Evolutionary conservation across 495 filamentous ascomycete species (phyloP), one percentile per base, ranked within the genome.

Genomic region (Saxophila tyrrhenica): DNA sequence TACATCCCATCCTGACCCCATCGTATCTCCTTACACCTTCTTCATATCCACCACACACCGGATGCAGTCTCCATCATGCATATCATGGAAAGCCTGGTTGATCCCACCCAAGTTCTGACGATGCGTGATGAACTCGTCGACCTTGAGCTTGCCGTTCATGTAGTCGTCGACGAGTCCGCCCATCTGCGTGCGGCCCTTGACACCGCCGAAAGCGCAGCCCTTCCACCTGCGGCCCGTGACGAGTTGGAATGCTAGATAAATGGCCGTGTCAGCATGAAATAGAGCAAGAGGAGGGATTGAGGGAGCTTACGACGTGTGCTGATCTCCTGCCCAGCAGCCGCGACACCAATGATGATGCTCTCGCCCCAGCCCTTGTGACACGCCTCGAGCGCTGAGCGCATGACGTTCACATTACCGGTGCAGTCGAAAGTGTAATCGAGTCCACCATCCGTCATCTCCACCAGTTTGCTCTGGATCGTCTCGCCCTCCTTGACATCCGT

Each of bases 281-380:
- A 45, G 13, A 45, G 61, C 55, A 53, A 64, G 53, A 23, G 20
- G 35, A 51, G 23, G 25, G 38, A 46, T 25, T 49, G 39, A 42
- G 25, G 51, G 19, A 54, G 85, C 90, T 76, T 77, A 97, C 91
- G 92, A 67, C 92, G 78, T 41, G 92, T 98, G 51, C 81, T 77
- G 53, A 98, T 98, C 77, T 98, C 92, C 74, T 97, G 91, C 19
- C 92, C 92, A 48, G 94, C 94, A 56, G 92, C 94, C 46, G 92
- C 92, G 53, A 98, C 92, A 64, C 92, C 92, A 65, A 98, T 98
- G 65, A 98, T 80, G 63, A 98, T 94, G 64, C 87, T 94, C 82
- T 97, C 82, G 56, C 92, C 92, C 92, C 92, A 98, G 25, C 92
- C 92, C 79, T 98, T 98, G 72, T 98, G 94, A 73, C 92, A 98